phyloP scores from a whole-genome alignment of 768 basidiomycete genomes.

The Boletus vermiculosoides region DNA sequence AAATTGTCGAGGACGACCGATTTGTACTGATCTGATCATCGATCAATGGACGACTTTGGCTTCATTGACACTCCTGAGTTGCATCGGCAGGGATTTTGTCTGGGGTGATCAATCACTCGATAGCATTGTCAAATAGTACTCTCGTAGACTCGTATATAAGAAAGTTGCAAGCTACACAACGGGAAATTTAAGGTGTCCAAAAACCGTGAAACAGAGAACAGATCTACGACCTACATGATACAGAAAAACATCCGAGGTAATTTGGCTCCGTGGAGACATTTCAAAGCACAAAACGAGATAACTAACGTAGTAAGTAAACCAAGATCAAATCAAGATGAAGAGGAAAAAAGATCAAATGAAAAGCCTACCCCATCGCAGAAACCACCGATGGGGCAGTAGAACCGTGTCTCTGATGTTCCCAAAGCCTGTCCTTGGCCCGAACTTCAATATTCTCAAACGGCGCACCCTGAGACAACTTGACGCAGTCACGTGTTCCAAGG shows the following conservation, averaged over 20 bases:
- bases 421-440: constrained; percentile 77
- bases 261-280: not conserved
- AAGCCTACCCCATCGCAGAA: constrained; percentile 38
- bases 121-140: not conserved
- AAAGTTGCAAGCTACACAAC: constrained; percentile 1
- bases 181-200: not conserved
- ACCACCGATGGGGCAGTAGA: constrained; percentile 46
- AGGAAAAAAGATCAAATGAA: not conserved
- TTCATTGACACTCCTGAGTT: not conserved
- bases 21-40: not conserved
- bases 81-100: not conserved
- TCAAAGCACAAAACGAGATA: not conserved
- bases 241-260: not conserved
- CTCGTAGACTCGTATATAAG: not conserved
- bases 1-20: not conserved
- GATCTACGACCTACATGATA: constrained; percentile 11
- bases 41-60: not conserved
- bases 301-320: not conserved
- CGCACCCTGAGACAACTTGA: constrained; percentile 70
- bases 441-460: constrained; percentile 88
- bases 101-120: not conserved
- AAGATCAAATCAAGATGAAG: constrained; percentile 17
- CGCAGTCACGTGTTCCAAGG: constrained; percentile 87
- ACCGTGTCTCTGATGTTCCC: constrained; percentile 62
- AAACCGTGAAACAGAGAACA: not conserved